These are phyloP conservation scores for Juglanconis sp. DNA, from an alignment of 2,329 filamentous ascomycete species.

Conservation along the genomic window DNA sequence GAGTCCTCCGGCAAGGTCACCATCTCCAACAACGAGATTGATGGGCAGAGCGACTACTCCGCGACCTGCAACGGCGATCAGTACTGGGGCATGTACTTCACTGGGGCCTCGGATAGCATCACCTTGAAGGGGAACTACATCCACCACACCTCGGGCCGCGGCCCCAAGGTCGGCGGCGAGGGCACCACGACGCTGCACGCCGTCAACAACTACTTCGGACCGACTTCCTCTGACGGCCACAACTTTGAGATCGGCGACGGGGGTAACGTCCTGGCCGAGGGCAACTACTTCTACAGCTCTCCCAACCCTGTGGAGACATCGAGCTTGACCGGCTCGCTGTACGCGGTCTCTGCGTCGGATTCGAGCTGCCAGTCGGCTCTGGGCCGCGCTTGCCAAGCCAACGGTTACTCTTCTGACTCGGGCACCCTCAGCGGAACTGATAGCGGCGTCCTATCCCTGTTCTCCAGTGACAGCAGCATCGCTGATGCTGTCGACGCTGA, in stretches of 20 bases:
- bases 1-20: conserved; percentile 52
- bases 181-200: conserved; percentile 56
- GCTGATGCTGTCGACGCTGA: conserved; percentile 38
- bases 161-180: conserved; percentile 47
- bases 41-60: conserved; percentile 52
- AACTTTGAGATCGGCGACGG: conserved; percentile 50
- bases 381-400: conserved; percentile 49
- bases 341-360: conserved; percentile 27
- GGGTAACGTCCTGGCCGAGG: conserved; percentile 50
- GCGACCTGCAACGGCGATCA: conserved; percentile 57
- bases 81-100: conserved; percentile 59
- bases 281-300: conserved; percentile 57
- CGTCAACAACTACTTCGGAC: conserved; percentile 54
- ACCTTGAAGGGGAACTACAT: conserved; percentile 61
- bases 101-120: conserved; percentile 51
- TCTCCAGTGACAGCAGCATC: conserved; percentile 49
- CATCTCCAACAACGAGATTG: conserved; percentile 58
- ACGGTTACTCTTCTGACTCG: conserved; percentile 43
- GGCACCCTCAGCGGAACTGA: conserved; percentile 39
- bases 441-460: conserved; percentile 46
- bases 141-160: conserved; percentile 54
- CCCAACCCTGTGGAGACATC: conserved; percentile 34
- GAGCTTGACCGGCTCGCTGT: conserved; percentile 19
- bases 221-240: conserved; percentile 44
- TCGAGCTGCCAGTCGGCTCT: conserved; percentile 40